Base-by-base conservation (phyloP, 495 filamentous ascomycete species). In the Cercophora sp. region DNA sequence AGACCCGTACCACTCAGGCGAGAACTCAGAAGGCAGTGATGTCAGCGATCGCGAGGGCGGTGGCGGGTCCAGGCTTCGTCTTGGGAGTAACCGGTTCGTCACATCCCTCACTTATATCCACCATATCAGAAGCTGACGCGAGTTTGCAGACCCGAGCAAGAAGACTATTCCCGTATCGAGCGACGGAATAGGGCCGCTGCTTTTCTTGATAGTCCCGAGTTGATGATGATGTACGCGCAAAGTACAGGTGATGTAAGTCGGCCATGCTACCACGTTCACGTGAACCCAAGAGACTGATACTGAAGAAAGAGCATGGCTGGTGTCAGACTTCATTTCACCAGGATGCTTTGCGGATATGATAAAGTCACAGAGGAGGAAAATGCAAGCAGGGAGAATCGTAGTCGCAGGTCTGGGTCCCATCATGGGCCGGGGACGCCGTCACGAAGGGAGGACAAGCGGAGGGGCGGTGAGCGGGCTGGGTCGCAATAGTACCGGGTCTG, bases 151-250 rank as follows among this genome's bases (percentile, higher is more conserved):
- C 15, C 27, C 5, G 50, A 58, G 15, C 60, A 57, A 39, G 59
- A 60, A 49, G 47, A 70, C 18, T 75, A 65, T 48, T 54, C 53
- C 26, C 22, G 36, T 2, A 15, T 39, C 13, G 70, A 78, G 50
- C 62, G 62, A 9, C 72, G 73, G 2, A 61, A 69, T 29, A 56
- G 68, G 22, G 77, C 77, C 25, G 61, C 70, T 13, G 58, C 72
- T 18, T 69, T 76, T 22, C 62, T 81, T 0, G 70, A 78, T 41
- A 74, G 56, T 41, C 77, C 77, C 1, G 78, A 81, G 51, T 54
- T 77, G 47, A 61, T 81, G 20, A 77, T 78, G 70, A 79, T 79
- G 74, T 70, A 75, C 23, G 70, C 77, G 11, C 65, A 75, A 47
- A 64, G 69, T 29, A 70, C 71, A 29, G 68, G 61, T 41, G 68